These are phyloP conservation scores for Xylariaceae sp. DNA, from an alignment of 2,329 filamentous ascomycete genomes.

Conservation along the genomic window DNA sequence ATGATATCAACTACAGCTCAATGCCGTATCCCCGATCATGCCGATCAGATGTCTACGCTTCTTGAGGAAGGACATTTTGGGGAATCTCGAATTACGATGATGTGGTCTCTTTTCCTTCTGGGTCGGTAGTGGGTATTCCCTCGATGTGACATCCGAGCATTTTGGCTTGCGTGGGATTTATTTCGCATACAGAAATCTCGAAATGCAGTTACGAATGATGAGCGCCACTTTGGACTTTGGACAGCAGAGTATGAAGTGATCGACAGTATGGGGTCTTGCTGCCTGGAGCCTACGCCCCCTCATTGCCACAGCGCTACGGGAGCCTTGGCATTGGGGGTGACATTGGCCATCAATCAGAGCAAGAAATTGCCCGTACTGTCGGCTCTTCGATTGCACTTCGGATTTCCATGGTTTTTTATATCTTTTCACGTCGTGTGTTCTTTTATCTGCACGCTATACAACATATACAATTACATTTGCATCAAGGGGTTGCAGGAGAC, in stretches of 20 bases:
- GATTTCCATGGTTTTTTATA: slow-evolving; percentile 2
- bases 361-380: slow-evolving; percentile 9
- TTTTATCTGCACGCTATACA: slow-evolving; percentile 9
- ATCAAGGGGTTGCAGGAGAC: slow-evolving; percentile 9
- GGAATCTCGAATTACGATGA: not conserved
- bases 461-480: slow-evolving; percentile 21
- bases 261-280: not conserved
- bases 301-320: no score
- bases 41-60: slow-evolving; percentile 11
- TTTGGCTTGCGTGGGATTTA: no score
- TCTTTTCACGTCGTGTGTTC: not conserved
- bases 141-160: slow-evolving; percentile 8
- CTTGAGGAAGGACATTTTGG: not conserved
- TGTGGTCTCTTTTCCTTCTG: slow-evolving; percentile 18
- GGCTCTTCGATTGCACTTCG: slow-evolving; percentile 8
- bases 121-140: not conserved
- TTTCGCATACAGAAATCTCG: slow-evolving; percentile 18
- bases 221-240: slow-evolving; percentile 12
- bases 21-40: slow-evolving; percentile 16
- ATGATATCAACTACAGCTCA: slow-evolving; percentile 15
- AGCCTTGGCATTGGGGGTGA: no score
- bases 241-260: slow-evolving; percentile 6
- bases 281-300: no score
- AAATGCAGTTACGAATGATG: slow-evolving; percentile 32
- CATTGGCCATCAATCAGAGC: not conserved